Evolutionary conservation across 148 eudicot genomes (phyloP).

Genomic region (Rhododendron kiyosumense): DNA sequence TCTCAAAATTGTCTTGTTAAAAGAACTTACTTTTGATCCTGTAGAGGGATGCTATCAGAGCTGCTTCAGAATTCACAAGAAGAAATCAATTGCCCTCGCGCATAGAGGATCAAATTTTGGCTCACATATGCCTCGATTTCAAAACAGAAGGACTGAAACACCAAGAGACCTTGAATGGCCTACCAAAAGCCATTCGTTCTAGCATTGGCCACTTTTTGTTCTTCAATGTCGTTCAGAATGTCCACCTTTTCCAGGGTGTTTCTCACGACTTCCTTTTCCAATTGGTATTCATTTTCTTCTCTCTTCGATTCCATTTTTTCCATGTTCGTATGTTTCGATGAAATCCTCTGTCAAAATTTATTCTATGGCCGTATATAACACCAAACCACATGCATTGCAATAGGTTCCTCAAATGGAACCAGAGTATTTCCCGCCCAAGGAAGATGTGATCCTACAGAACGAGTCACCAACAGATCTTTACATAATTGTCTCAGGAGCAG

Average conservation of each 20-base stretch:
- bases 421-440: slow-evolving; percentile 85
- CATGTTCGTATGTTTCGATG: neutral
- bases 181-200: slow-evolving; percentile 76
- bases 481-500: slow-evolving; percentile 76
- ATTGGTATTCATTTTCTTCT: slow-evolving; percentile 44
- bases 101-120: slow-evolving; percentile 66
- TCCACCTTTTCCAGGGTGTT: slow-evolving; percentile 62
- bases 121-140: slow-evolving; percentile 77
- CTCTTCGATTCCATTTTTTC: neutral
- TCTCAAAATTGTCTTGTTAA: slow-evolving; percentile 4
- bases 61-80: slow-evolving; percentile 65
- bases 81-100: slow-evolving; percentile 66
- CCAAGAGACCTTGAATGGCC: slow-evolving; percentile 55
- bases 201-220: slow-evolving; percentile 65
- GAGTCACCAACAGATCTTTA: slow-evolving; percentile 76
- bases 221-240: slow-evolving; percentile 54
- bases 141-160: slow-evolving; percentile 77
- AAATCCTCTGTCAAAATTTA: neutral
- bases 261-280: slow-evolving; percentile 69
- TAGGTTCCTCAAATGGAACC: slow-evolving; percentile 87
- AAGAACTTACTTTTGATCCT: slow-evolving; percentile 14
- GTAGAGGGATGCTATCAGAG: slow-evolving; percentile 75
- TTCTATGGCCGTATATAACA: neutral
- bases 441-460: slow-evolving; percentile 71
- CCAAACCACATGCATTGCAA: neutral